A percentile compares a stretch with the other conserved stretches of the same genome.
phyloP scores from a whole-genome alignment of 225 moss, liverwort and hornwort genomes.

The Polytrichum formosum region DNA sequence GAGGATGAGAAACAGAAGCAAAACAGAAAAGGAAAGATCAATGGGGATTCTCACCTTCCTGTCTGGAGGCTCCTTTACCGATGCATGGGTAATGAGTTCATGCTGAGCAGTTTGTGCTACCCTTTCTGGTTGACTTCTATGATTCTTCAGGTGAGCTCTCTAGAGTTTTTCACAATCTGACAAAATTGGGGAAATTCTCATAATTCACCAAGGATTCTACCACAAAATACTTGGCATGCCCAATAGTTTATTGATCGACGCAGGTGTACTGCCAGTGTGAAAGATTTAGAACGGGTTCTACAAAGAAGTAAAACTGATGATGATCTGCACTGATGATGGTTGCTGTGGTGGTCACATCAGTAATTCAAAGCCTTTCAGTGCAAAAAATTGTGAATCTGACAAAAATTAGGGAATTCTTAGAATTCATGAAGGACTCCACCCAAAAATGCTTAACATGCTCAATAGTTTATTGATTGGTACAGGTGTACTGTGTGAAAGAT shows the following conservation, averaged over 20 bases:
- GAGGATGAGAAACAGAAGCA: slow-evolving; percentile 12
- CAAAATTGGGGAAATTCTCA: no score
- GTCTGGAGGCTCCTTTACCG: slow-evolving; percentile 23
- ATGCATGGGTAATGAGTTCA: slow-evolving; percentile 28
- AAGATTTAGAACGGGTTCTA: slow-evolving; percentile 26
- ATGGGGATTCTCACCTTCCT: slow-evolving; percentile 8
- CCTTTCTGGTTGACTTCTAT: slow-evolving; percentile 43
- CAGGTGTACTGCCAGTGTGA: slow-evolving; percentile 29
- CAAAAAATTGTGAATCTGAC: slow-evolving; percentile 1
- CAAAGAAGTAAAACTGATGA: slow-evolving; percentile 30
- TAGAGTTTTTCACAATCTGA: neutral
- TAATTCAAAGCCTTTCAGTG: slow-evolving; percentile 26
- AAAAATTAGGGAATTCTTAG: no score
- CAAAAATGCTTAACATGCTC: no score
- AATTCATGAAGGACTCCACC: no score
- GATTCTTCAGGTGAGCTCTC: slow-evolving; percentile 25
- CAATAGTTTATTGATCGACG: neutral
- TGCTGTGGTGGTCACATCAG: slow-evolving; percentile 33
- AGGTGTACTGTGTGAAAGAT: slow-evolving; percentile 33
- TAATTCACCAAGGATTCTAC: no score
- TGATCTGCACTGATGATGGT: slow-evolving; percentile 32
- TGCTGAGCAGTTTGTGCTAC: slow-evolving; percentile 18
- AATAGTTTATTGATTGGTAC: neutral
- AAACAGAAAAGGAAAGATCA: neutral
- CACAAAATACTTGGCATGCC: no score